A percentile compares a stretch with the other conserved stretches of the same genome.
phyloP scores from a whole-genome alignment of 2,329 filamentous ascomycete genomes.

The Lasiodiplodia sp. region DNA sequence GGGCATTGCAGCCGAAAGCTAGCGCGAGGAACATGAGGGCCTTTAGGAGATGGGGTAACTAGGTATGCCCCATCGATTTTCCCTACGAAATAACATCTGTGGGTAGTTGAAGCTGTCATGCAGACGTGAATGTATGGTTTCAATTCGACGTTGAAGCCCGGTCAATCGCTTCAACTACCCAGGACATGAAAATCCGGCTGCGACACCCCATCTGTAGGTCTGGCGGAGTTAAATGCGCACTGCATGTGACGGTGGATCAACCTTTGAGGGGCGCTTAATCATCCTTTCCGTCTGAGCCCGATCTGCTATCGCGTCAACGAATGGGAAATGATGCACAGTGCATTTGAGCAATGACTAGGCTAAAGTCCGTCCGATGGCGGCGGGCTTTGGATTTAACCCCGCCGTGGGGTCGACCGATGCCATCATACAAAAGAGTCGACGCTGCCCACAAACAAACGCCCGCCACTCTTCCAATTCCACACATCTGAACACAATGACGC shows the following conservation, averaged over 20 bases:
- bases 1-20: no score
- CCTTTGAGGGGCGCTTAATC: not conserved
- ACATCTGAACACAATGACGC: slow-evolving; percentile 39
- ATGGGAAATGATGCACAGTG: not conserved
- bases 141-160: no score
- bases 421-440: slow-evolving; percentile 19
- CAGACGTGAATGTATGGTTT: no score
- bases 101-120: not conserved
- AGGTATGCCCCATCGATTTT: no score
- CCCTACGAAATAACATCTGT: no score
- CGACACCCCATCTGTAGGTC: not conserved
- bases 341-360: not conserved
- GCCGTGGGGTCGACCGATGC: slow-evolving; percentile 22
- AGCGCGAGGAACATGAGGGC: no score
- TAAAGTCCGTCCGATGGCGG: slow-evolving; percentile 19
- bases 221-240: no score
- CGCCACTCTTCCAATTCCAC: not conserved
- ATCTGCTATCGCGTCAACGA: slow-evolving; percentile 2
- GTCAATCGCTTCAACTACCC: no score
- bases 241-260: not conserved
- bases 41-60: no score
- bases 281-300: not conserved
- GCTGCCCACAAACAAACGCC: not conserved
- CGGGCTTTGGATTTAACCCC: slow-evolving; percentile 19
- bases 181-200: not conserved